Base-by-base conservation (phyloP, 1,139 yeast genomes). In the Taphrina populina region DNA sequence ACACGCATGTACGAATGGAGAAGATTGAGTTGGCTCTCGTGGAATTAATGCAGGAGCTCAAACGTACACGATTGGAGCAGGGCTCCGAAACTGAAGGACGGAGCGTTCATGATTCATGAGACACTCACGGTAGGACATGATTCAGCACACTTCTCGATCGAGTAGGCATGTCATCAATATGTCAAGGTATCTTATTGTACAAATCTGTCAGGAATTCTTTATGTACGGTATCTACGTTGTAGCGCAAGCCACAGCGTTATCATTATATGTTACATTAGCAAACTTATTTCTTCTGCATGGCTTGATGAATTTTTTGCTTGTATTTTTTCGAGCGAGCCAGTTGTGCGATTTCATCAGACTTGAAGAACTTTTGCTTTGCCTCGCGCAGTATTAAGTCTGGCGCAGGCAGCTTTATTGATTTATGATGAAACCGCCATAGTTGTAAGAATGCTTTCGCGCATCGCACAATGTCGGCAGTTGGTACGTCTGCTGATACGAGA, bases 271-370 rank as follows among this genome's bases (percentile, higher is more conserved):
- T 35, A 11, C 30, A 8, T 27, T 11, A 27, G 39, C 17, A 13
- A 11, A 8, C 15, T 36, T 17, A 36, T 21, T 23, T 37, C 17
- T 43, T 43, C 27, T 30, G 37, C 47, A 43, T 43, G 37, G 47
- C 47, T 30, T 43, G 47, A n/a, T n/a, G n/a, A 19, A 43, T 43
- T 29, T 43, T 43, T 29, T 43, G 37, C 21, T 20, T 29, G 37
- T 43, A 43, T 13, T 26, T 29, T 17, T 13, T 7, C n/a, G 24
- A 17, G 37, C 20, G 29, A 26, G 23, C 8, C 8, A 21, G 37
- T 19, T 43, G 19, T 20, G 29, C 47, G 29, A 19, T 24, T 5
- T 19, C 47, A 11, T 37, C 47, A 2, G 47, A 43, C 27, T 43
- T 29, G 17, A 21, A 19, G n/a, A 43, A 17, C 6, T 8, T 29